These are phyloP conservation scores for Alternaria atra DNA, from an alignment of 2,329 filamentous ascomycete species.

Conservation along the genomic window DNA sequence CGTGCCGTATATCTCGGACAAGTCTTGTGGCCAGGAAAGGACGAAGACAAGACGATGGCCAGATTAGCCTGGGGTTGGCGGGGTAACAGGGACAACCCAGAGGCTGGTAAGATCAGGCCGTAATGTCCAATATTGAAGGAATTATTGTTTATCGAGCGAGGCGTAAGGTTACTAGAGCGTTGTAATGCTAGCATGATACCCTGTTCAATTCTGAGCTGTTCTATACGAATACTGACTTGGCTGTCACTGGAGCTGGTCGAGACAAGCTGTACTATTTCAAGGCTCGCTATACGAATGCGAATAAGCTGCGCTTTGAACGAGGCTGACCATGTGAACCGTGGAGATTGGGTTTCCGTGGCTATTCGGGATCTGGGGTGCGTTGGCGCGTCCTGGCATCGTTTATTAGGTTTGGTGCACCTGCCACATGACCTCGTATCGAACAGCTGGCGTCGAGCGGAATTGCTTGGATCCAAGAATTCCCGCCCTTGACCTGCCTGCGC, in stretches of 20 bases:
- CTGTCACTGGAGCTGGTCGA: background rate
- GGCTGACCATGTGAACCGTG: background rate
- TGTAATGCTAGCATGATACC: conserved; percentile 4
- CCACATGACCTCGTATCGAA: conserved; percentile 7
- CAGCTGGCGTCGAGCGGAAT: conserved; percentile 25
- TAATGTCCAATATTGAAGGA: background rate
- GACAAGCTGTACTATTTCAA: background rate
- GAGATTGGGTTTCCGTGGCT: background rate
- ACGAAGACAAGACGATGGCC: conserved; percentile 46
- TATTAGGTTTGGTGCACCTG: conserved; percentile 8
- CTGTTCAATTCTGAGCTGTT: background rate
- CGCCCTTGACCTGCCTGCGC: conserved; percentile 15
- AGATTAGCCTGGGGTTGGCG: conserved; percentile 37
- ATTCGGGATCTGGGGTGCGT: conserved; percentile 19
- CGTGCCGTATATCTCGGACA: conserved; percentile 61
- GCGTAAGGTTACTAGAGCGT: background rate
- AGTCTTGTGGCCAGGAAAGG: conserved; percentile 64
- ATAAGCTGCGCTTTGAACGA: background rate
- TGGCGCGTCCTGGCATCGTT: conserved; percentile 18
- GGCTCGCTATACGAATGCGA: background rate
- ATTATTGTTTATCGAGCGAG: background rate
- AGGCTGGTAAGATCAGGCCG: conserved; percentile 20
- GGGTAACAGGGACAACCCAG: conserved; percentile 26
- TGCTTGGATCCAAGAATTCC: conserved; percentile 34
- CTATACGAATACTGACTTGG: background rate